Evolutionary conservation across 2,329 filamentous ascomycete genomes (phyloP).

Genomic region (Pseudocercospora musae): DNA sequence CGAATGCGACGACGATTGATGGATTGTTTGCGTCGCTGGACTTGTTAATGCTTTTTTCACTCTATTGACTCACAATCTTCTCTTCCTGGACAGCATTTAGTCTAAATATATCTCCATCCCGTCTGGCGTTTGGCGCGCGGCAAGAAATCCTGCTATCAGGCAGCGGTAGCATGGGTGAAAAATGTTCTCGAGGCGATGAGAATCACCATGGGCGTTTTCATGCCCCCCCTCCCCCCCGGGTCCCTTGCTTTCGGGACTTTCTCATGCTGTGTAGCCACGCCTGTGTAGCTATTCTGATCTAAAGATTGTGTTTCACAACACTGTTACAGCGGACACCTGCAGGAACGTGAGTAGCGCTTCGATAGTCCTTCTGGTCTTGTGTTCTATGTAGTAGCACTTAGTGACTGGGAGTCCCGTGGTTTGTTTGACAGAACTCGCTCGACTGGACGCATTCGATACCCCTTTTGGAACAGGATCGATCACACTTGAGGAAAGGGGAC

Average conservation of each 20-base stretch:
- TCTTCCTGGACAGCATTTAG: background rate
- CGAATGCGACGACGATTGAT: constrained; percentile 14
- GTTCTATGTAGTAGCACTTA: too few species aligned
- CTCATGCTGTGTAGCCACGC: constrained; percentile 7
- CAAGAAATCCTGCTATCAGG: background rate
- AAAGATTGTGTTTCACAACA: constrained; percentile 12
- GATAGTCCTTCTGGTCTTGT: background rate
- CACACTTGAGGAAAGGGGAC: too few species aligned
- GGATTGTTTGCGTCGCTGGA: background rate
- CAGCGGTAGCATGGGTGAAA: background rate
- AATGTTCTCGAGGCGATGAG: background rate
- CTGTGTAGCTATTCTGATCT: constrained; percentile 12
- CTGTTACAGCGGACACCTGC: constrained; percentile 9
- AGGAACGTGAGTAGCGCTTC: constrained; percentile 4
- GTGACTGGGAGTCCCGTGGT: background rate
- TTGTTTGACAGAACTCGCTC: background rate
- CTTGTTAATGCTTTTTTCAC: background rate
- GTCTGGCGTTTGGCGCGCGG: background rate
- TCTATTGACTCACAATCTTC: background rate
- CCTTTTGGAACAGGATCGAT: background rate
- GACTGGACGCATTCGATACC: background rate
- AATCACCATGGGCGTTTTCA: background rate
- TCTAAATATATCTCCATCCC: background rate
- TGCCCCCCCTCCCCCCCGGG: too few species aligned
- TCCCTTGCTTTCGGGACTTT: background rate